These are phyloP conservation scores for Didymella exigua DNA, from an alignment of 2,329 filamentous ascomycete genomes.

Conservation along the genomic window DNA sequence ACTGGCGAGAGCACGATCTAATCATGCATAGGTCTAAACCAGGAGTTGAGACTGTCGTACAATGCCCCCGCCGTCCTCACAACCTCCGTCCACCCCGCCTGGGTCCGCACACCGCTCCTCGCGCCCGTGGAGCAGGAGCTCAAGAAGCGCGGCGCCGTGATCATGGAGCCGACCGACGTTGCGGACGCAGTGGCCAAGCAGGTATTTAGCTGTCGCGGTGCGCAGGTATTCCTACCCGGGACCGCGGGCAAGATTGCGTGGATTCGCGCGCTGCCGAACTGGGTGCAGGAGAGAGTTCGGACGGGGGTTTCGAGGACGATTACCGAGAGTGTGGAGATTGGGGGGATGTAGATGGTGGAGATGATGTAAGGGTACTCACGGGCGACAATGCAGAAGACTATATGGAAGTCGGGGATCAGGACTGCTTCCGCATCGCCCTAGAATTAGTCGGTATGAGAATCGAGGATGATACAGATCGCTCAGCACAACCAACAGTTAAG, in stretches of 20 bases:
- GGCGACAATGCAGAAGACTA: no score
- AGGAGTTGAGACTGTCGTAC: conserved; percentile 50
- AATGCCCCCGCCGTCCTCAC: conserved; percentile 50
- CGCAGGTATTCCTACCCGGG: conserved; percentile 50
- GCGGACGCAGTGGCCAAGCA: conserved; percentile 51
- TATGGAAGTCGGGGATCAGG: no score
- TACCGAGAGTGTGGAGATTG: conserved; percentile 12
- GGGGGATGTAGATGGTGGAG: neutral
- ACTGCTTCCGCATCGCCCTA: no score
- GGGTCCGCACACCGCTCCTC: conserved; percentile 50
- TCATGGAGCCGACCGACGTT: conserved; percentile 50
- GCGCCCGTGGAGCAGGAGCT: conserved; percentile 41
- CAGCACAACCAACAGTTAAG: no score
- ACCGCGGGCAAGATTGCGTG: conserved; percentile 27
- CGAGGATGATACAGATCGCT: no score
- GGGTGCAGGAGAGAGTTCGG: conserved; percentile 53
- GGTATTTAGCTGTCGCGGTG: conserved; percentile 47
- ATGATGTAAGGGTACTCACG: no score
- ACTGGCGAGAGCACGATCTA: no score
- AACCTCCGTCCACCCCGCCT: conserved; percentile 52
- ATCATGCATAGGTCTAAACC: conserved; percentile 40
- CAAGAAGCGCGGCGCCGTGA: conserved; percentile 28
- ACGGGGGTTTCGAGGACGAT: conserved; percentile 27
- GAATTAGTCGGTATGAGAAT: no score
- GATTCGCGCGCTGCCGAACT: conserved; percentile 54